These are phyloP conservation scores for Sporodiniella umbellata DNA, from an alignment of 371 early-diverging fungal species.

Conservation along the genomic window DNA sequence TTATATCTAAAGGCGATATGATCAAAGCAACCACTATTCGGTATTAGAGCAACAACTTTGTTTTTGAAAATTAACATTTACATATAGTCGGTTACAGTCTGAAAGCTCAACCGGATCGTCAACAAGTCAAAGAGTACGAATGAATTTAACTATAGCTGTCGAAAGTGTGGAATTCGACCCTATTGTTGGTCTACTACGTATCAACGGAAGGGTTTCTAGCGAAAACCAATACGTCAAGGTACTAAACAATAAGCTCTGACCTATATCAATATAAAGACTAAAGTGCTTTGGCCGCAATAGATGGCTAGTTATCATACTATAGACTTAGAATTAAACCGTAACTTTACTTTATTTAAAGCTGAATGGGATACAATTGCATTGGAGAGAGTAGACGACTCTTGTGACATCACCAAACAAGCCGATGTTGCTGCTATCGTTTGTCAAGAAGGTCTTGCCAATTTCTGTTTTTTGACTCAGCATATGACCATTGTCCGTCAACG, in stretches of 20 bases:
- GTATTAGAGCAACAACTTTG: slow-evolving; percentile 31
- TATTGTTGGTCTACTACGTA: slow-evolving; percentile 77
- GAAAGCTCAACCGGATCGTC: slow-evolving; percentile 87
- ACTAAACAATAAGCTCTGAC: slow-evolving; percentile 3
- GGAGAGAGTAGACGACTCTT: slow-evolving; percentile 84
- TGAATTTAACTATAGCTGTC: slow-evolving; percentile 84
- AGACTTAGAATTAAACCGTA: slow-evolving; percentile 88
- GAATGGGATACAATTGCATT: slow-evolving; percentile 94
- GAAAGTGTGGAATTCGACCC: slow-evolving; percentile 88
- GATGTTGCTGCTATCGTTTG: slow-evolving; percentile 94
- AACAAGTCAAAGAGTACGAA: slow-evolving; percentile 78
- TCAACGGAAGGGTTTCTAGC: slow-evolving; percentile 82
- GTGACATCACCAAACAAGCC: slow-evolving; percentile 88
- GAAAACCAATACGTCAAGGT: slow-evolving; percentile 93
- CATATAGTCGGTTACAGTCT: slow-evolving; percentile 73
- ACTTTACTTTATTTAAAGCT: slow-evolving; percentile 82
- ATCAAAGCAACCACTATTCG: slow-evolving; percentile 85
- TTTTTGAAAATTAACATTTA: not conserved
- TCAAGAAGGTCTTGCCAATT: slow-evolving; percentile 93
- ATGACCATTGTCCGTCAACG: slow-evolving; percentile 95
- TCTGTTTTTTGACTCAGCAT: slow-evolving; percentile 90
- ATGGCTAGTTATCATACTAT: slow-evolving; percentile 94
- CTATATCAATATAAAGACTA: not conserved
- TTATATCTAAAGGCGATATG: slow-evolving; percentile 84
- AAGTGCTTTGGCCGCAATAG: slow-evolving; percentile 30